A percentile compares a stretch with the other conserved stretches of the same genome.
Evolutionary conservation across 495 filamentous ascomycete genomes (phyloP).

Genomic region (Penicillium angulare): DNA sequence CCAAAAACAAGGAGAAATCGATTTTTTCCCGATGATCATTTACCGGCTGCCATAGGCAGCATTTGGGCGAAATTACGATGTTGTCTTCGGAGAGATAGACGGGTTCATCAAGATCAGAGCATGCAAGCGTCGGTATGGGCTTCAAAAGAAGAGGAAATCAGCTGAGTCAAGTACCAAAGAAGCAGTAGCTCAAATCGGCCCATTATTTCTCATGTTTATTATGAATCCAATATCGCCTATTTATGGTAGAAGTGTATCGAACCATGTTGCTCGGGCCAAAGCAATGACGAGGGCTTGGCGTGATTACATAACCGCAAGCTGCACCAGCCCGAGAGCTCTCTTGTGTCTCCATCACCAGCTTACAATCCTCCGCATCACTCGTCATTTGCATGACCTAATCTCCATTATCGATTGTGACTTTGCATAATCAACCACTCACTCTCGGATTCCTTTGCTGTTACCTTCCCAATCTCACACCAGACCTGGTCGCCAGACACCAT

Average conservation of each 20-base stretch:
- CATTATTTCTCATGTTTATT: no score
- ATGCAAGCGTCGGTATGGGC: no score
- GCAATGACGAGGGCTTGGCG: constrained; percentile 30
- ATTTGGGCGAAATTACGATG: no score
- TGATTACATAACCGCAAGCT: constrained; percentile 44
- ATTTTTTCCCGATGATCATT: no score
- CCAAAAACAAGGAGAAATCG: no score
- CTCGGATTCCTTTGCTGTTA: background rate
- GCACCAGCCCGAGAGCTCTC: constrained; percentile 38
- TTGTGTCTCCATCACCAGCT: constrained; percentile 44
- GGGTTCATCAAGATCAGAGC: no score
- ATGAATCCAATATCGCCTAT: no score
- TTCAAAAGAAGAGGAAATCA: no score
- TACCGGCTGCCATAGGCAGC: no score
- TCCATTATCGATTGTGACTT: constrained; percentile 13
- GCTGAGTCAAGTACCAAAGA: no score
- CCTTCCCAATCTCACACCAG: constrained; percentile 8
- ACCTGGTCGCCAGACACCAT: constrained; percentile 37
- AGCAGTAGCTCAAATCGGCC: no score
- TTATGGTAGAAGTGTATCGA: background rate
- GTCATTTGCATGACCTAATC: constrained; percentile 24
- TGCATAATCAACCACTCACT: background rate
- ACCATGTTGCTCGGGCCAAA: constrained; percentile 3
- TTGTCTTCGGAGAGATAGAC: no score
- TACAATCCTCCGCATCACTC: constrained; percentile 35